Percentiles rank a stretch among this genome's conserved stretches.
These are phyloP conservation scores for Stylonectria norvegica DNA, from an alignment of 2,329 filamentous ascomycete species.

Conservation along the genomic window DNA sequence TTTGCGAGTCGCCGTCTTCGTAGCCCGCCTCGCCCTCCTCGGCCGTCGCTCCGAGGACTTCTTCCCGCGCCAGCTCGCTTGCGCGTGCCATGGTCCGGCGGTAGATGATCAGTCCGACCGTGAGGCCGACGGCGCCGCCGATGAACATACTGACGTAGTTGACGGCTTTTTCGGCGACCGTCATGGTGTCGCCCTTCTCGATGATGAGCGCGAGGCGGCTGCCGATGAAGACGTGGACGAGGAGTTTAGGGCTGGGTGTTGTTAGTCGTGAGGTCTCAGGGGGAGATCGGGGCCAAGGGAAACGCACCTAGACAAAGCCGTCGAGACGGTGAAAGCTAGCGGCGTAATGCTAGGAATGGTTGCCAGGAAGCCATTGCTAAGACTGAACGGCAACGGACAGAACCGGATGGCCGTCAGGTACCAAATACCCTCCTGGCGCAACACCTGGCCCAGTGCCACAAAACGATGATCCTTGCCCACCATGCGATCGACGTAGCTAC, in stretches of 20 bases:
- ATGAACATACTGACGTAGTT: constrained; percentile 80
- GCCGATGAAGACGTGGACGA: constrained; percentile 92
- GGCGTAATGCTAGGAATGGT: constrained; percentile 88
- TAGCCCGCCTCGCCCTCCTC: constrained; percentile 38
- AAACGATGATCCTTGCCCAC: constrained; percentile 84
- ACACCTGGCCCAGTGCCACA: constrained; percentile 78
- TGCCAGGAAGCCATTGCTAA: constrained; percentile 90
- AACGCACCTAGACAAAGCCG: constrained; percentile 64
- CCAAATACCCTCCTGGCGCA: constrained; percentile 86
- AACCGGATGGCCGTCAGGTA: constrained; percentile 88
- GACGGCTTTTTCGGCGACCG: constrained; percentile 68
- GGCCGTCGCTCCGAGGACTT: constrained; percentile 29
- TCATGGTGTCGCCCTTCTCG: constrained; percentile 83
- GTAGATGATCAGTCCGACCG: constrained; percentile 84
- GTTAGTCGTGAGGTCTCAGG: constrained; percentile 3
- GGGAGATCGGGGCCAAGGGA: neutral
- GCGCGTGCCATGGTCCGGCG: constrained; percentile 62
- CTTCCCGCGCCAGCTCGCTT: constrained; percentile 52
- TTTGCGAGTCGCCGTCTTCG: constrained; percentile 41
- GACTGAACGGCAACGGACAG: constrained; percentile 86
- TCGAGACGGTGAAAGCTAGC: constrained; percentile 73
- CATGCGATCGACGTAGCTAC: constrained; percentile 72
- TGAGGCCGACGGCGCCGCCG: constrained; percentile 66
- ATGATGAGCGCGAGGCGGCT: constrained; percentile 76
- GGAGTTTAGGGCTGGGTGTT: constrained; percentile 69